Evolutionary conservation across 495 filamentous ascomycete species (phyloP), one percentile per base, ranked within the genome.

Genomic region (Arthonia radiata): DNA sequence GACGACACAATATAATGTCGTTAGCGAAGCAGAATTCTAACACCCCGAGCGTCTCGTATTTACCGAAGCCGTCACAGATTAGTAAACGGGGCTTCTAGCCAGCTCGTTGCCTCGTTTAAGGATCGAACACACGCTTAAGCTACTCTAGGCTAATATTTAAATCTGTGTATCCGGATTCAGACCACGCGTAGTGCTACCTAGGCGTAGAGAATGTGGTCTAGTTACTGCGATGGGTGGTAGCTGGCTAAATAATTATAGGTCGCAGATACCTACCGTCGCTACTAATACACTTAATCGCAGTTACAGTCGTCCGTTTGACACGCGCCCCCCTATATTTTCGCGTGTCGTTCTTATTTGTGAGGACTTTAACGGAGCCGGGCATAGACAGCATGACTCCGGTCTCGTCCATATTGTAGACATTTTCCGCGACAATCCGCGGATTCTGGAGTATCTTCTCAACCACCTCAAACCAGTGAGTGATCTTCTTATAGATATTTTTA

Each of bases 21-120:
- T 44, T 40, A 13, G 35, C 31, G n/a, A 34, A 37, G 16, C 37
- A 40, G 18, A 18, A 44, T 17, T 39, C 21, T 13, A 42, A 15
- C 15, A 40, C 14, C 15, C 42, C 36, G 9, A 40, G 39, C 0
- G 32, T 34, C 22, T 44, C 28, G 24, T 44, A 37, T 7, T 33
- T 42, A 6, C 32, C 33, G 17, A 42, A 44, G 21, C 40, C 31
- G 23, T 44, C 30, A 10, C 30, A 26, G 1, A 42, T 42, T 4
- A 42, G 26, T 0, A 42, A 15, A 8, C 33, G 32, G 27, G 36
- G 36, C 18, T 27, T 31, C n/a, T 32, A 9, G 1, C 35, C 26
- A 28, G 39, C 41, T 10, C n/a, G 27, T 30, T 10, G 28, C 28
- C 27, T 39, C 0, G 36, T 44, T 31, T 35, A 33, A 3, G 39